Base-by-base conservation (phyloP, 2,329 filamentous ascomycete genomes). In the Ceratocystis eucalypticola region DNA sequence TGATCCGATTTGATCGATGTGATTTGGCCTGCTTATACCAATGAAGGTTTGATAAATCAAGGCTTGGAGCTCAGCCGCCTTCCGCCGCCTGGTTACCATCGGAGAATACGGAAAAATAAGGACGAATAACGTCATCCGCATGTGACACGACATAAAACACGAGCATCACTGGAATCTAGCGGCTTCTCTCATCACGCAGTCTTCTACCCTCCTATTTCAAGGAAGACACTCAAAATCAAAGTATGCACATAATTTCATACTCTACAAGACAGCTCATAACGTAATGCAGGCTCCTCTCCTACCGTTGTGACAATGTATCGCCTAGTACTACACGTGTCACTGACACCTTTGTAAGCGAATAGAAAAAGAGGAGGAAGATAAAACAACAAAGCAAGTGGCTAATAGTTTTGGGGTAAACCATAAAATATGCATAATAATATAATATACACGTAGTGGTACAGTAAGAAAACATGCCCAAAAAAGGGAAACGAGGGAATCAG, bases 361-460 rank as follows among this genome's bases (percentile, higher is more conserved):
- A 41, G 10, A 41, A 41, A 41, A 41, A 15, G 37, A 41, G 10
- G 3, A 15, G 37, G 3, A 41, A 41, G 37, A 41, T 41, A 41
- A 41, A 41, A 15, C 37, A 41, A 10, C 37, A 4, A 10, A 41
- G 10, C 10, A 41, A 41, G 37, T 15, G 37, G 12, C 10, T 1
- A 12, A 5, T 55, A 30, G 22, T n/a, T 6, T 48, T 28, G 20
- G 20, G 3, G 44, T 53, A 64, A 30, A 10, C 50, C 37, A 33
- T 66, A 15, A 61, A 66, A 37, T 22, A 57, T 64, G 33, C 46
- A 46, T 66, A 50, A 50, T 53, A 66, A 53, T 55, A 30, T 61
- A 64, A 53, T 55, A 44, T 64, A 64, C 33, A 67, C 15, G 37
- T 64, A 67, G 28, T 64, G 57, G 33, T 67, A 67, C 65, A 66